Evolutionary conservation across 1,284 basidiomycete species (phyloP), one percentile per base, ranked within the genome.

Genomic region (Ustilago nuda): DNA sequence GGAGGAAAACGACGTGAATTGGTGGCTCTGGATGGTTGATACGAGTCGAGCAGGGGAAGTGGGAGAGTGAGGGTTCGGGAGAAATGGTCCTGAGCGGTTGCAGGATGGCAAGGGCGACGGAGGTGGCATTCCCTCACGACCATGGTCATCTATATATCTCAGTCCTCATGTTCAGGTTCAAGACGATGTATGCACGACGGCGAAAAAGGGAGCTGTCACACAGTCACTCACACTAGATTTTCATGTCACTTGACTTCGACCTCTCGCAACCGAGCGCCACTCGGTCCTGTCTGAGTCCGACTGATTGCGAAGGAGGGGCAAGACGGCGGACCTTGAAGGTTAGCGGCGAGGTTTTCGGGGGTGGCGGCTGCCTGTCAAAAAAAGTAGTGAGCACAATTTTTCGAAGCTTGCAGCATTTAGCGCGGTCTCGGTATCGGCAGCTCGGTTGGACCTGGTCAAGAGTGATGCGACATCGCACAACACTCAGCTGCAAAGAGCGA

Each of bases 81-180:
- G 30, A 13, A 30, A n/a, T 50, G 23, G 27, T 50, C 27, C 48
- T 8, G 12, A 13, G 5, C 27, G 48, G 48, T 3, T 3, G 43
- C n/a, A 19, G 19, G 7, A 45, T 19, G 19, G 23, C 37, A 39
- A 30, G 12, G 13, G 30, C 12, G 9, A 50, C 8, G 27, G 30
- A 12, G 11, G 15, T 39, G 37, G 11, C 15, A 39, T 39, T 39
- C 9, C 6, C 27, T 50, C 43, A 45, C n/a, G 11, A 45, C 6
- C n/a, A 45, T 45, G n/a, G 43, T 19, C 43, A 45, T 45, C n/a
- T 45, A 45, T 45, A 45, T 45, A 45, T 45, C 19, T 45, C n/a
- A 45, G 7, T 15, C 43, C 27, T 50, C 9, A 32, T 7, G 27
- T 7, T 13, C 15, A 27, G 13, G 30, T 12, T 32, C 48, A 32